Percentiles rank a stretch among this genome's conserved stretches.
Evolutionary conservation across 192 early-diverging fungal genomes (phyloP).

Genomic region (Chytriomyces sp.): DNA sequence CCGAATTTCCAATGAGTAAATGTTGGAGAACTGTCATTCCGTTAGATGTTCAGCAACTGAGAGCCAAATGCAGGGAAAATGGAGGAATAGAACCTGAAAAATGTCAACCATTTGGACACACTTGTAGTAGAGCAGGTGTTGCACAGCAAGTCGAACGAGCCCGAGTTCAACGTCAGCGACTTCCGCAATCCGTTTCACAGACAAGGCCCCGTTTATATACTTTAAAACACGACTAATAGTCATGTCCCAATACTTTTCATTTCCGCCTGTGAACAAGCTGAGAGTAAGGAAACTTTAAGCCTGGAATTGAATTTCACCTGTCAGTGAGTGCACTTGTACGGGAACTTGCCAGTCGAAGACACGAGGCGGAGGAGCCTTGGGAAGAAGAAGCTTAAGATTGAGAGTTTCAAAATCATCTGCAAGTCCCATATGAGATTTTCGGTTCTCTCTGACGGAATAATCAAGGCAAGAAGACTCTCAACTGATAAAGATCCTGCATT

Average conservation of each 20-base stretch:
- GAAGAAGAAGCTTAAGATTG: conserved; percentile 85
- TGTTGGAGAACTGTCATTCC: conserved; percentile 77
- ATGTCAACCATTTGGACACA: conserved; percentile 90
- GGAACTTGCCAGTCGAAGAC: conserved; percentile 87
- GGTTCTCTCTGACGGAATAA: background rate
- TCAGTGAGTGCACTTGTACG: conserved; percentile 46
- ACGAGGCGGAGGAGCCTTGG: conserved; percentile 68
- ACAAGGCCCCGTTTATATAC: conserved; percentile 84
- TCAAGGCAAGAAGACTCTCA: conserved; percentile 3
- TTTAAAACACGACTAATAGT: conserved; percentile 79
- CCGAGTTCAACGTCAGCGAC: conserved; percentile 76
- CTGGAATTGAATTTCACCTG: no score
- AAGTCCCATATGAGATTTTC: background rate
- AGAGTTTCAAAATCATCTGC: conserved; percentile 78
- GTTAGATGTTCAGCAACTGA: background rate
- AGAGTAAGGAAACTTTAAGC: conserved; percentile 52
- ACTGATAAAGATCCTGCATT: conserved; percentile 89
- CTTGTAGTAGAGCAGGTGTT: conserved; percentile 92
- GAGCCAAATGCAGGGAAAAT: background rate
- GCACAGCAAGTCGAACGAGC: conserved; percentile 79
- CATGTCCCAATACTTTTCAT: conserved; percentile 85
- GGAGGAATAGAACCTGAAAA: conserved; percentile 61
- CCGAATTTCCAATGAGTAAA: conserved; percentile 72
- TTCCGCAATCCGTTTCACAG: conserved; percentile 81
- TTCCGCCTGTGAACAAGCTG: conserved; percentile 68